Evolutionary conservation across 2,329 filamentous ascomycete species (phyloP), one percentile per base, ranked within the genome.

Genomic region (Pseudogymnoascus sp.): DNA sequence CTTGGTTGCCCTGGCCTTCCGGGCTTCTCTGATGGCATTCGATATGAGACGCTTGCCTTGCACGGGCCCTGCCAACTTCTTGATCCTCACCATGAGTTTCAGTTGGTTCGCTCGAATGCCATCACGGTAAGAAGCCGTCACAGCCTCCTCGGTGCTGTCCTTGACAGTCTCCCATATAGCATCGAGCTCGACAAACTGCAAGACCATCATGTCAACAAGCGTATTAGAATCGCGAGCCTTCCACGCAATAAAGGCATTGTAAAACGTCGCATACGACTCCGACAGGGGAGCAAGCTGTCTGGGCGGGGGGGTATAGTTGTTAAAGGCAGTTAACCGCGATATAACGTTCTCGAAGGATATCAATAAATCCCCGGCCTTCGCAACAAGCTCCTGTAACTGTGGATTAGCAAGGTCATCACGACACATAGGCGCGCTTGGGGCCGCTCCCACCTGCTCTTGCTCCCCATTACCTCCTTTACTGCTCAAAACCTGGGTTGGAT

Each of bases 131-230:
- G 91, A 85, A 17, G 84, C 85, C 0, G 88, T 84, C 2, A 91
- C 89, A 15, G 86, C 84, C 40, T 88, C 86, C 59, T 90, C 86
- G 0, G 86, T 89, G 62, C 87, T 87, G 69, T 91, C 87, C 73
- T 91, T 92, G 72, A 95, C 89, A 2, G 88, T 90, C 72, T 92
- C 88, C 80, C 89, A 89, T 59, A 93, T 93, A 36, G 87, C 87
- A 71, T 95, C 90, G 1, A 95, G 82, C 72, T 92, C 90, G 17
- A 93, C 89, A 74, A 93, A 93, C 67, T 91, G 89, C 70, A 90
- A 83, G n/a, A 93, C 81, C 90, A 95, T 93, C 63, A 91, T 87
- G 69, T 93, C 88, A 62, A 93, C 85, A 4, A 95, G 78, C 0
- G 89, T 87, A 62, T 87, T 87, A 0, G 89, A 90, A 72, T 93